A percentile compares a stretch with the other conserved stretches of the same genome.
Evolutionary conservation across 2,329 filamentous ascomycete species (phyloP).

Genomic region (Colletotrichum sp.): DNA sequence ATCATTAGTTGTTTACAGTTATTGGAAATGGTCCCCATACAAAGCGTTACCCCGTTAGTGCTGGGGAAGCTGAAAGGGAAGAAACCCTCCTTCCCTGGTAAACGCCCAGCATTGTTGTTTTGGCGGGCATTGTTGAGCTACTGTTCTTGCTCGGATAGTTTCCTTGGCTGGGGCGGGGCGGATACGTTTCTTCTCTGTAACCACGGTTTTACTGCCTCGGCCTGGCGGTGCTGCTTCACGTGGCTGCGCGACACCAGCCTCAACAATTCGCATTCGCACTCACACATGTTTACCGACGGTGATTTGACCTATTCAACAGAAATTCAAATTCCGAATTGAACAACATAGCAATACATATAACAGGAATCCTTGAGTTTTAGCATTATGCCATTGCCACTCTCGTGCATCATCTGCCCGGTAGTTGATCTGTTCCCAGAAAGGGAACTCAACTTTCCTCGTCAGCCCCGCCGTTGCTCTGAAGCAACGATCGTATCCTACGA

Average conservation of each 20-base stretch:
- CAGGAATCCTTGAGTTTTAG: background rate
- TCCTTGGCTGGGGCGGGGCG: background rate
- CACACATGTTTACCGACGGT: background rate
- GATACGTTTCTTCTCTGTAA: slow-evolving; percentile 3
- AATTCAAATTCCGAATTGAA: background rate
- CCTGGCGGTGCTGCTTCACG: background rate
- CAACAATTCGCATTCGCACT: background rate
- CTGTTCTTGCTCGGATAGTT: background rate
- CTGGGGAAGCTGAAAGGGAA: background rate
- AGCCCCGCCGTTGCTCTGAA: background rate
- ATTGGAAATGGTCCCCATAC: background rate
- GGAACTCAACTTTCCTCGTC: background rate
- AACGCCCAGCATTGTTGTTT: background rate
- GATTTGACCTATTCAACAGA: background rate
- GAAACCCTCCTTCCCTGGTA: background rate
- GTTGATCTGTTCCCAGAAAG: background rate
- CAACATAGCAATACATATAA: background rate
- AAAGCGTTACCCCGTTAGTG: background rate
- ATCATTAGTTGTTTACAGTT: background rate
- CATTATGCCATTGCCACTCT: background rate
- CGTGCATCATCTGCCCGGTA: background rate
- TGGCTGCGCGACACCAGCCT: background rate
- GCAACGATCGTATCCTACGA: too few relatives aligned
- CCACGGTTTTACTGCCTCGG: slow-evolving; percentile 3
- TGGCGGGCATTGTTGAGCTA: background rate